Evolutionary conservation across 176 grass and related monocot genomes (phyloP).

Genomic region (Melocanna baccifera): DNA sequence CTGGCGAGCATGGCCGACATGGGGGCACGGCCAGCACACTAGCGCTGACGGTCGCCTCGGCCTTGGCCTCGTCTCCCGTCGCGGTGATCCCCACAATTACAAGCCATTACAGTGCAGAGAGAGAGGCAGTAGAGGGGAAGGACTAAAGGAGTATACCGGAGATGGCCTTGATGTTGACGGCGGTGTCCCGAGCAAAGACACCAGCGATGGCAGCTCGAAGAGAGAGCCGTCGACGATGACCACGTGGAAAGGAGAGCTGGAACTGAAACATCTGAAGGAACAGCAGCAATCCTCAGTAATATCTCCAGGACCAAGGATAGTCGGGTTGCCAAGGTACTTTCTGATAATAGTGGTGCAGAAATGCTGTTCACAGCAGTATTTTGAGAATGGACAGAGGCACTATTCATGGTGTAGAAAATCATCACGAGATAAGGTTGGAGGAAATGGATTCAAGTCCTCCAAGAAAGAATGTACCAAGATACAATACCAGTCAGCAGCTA

Average conservation of each 20-base stretch:
- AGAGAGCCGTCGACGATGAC: too few species aligned
- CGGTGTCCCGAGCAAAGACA: too few species aligned
- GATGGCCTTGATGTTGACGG: too few species aligned
- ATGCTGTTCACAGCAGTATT: neutral
- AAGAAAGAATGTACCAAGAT: neutral
- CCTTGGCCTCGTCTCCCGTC: too few species aligned
- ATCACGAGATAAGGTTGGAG: neutral
- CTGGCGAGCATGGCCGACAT: too few species aligned
- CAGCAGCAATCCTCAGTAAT: neutral
- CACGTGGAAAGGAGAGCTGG: neutral
- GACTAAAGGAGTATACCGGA: too few species aligned
- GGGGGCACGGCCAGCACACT: too few species aligned
- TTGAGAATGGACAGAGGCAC: neutral
- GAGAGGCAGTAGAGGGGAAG: too few species aligned
- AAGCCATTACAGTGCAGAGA: too few species aligned
- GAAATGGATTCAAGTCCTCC: conserved; percentile 17
- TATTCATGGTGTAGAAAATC: conserved; percentile 7
- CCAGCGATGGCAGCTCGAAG: too few species aligned
- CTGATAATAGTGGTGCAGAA: neutral
- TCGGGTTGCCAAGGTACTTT: neutral
- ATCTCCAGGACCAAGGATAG: conserved; percentile 1
- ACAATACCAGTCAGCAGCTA: neutral
- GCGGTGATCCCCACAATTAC: too few species aligned
- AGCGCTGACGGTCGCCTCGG: too few species aligned
- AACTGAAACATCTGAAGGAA: conserved; percentile 14